phyloP scores from a whole-genome alignment of 768 basidiomycete genomes.

The Tylopilus balloui region DNA sequence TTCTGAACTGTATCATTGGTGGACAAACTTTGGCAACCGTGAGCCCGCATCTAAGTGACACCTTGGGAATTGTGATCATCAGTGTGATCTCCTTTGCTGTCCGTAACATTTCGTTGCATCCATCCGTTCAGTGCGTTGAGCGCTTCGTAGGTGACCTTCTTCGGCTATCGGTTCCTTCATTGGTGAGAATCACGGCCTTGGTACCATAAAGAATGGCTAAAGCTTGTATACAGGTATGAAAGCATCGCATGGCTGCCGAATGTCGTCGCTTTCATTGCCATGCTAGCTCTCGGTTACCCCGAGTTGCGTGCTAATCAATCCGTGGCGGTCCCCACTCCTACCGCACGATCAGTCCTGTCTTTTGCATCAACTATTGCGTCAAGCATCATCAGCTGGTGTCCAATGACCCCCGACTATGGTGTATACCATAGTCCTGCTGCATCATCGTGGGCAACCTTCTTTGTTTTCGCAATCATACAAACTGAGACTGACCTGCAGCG shows the following conservation, averaged over 20 bases:
- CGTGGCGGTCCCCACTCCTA: conserved; percentile 35
- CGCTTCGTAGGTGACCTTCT: conserved; percentile 50
- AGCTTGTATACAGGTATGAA: conserved; percentile 53
- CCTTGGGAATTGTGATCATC: conserved; percentile 33
- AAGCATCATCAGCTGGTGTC: conserved; percentile 41
- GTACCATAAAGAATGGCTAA: neutral
- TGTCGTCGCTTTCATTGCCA: conserved; percentile 61
- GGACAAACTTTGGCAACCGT: conserved; percentile 58
- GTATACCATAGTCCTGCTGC: conserved; percentile 50
- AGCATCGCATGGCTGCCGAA: conserved; percentile 75
- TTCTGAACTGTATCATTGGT: conserved; percentile 57
- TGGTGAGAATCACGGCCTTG: conserved; percentile 34
- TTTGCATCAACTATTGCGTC: conserved; percentile 44
- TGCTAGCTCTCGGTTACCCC: conserved; percentile 64
- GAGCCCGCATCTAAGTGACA: conserved; percentile 28
- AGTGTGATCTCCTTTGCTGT: conserved; percentile 30
- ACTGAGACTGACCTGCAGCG: conserved; percentile 19
- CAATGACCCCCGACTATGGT: conserved; percentile 46
- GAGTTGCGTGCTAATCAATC: conserved; percentile 45
- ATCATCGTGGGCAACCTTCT: conserved; percentile 44
- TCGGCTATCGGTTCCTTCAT: conserved; percentile 58
- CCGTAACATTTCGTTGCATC: conserved; percentile 2
- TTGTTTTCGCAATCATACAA: neutral
- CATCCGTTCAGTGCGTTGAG: neutral
- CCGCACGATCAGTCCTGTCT: conserved; percentile 35